Base-by-base conservation (phyloP, 805 yeast species). In the Saitoella complicata region DNA sequence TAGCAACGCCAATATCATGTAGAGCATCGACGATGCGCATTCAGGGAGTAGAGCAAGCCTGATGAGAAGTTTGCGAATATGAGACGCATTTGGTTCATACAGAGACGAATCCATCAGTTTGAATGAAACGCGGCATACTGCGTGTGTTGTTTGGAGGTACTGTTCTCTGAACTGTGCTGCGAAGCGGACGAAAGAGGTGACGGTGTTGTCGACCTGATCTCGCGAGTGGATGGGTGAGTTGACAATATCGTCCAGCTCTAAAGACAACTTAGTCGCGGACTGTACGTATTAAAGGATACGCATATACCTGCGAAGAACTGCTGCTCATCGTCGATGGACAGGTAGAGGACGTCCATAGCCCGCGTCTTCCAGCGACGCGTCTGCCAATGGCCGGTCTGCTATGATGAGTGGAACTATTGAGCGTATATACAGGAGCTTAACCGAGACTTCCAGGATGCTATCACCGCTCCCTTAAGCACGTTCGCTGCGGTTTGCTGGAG, bases 181-280 rank as follows among this genome's bases (percentile, higher is more conserved):
- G 37, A 53, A 50, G n/a, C 49, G 48, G 29, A 58, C 42, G 39
- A 51, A 57, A n/a, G 57, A 49, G 9, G 39, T 35, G n/a, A 58
- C 46, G 5, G 54, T 49, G 32, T 47, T 42, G 35, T 56, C 60
- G 29, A 58, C 47, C 30, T 47, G 45, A 9, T 67, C 54, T 1
- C 53, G 58, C 9, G 64, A 68, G 11, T 78, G 79, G 1, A 39
- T 51, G 1, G 54, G 61, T 8, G 59, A 72, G 45, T 71, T 70
- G 48, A 59, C 70, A 12, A 65, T 73, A 37, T 64, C 77, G 5
- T 67, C 68, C 43, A 75, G 77, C 51, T 73, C 79, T n/a, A 75
- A 69, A 2, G 76, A 77, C 1, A 63, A 54, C 53, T 72, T 70
- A 43, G 66, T 62, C 9, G 63, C 65, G 45, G 72, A 71, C 55